Evolutionary conservation across 108 stramenopile genomes (phyloP).

Genomic region (Nannochloropsis granulata): DNA sequence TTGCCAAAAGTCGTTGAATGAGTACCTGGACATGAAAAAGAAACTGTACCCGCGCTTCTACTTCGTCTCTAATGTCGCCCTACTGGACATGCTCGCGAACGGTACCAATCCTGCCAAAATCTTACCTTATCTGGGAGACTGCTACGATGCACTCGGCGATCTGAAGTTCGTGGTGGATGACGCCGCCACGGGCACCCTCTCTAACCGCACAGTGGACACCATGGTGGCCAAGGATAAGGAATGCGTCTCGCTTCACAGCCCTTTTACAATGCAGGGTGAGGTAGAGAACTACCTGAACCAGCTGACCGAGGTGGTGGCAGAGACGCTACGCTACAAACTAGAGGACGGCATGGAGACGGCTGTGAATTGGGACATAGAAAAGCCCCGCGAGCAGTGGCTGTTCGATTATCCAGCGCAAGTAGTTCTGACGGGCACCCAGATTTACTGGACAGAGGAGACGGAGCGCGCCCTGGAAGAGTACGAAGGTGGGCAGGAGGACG

Average conservation of each 20-base stretch:
- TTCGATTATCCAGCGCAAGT: constrained; percentile 74
- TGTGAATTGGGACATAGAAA: constrained; percentile 70
- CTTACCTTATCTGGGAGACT: constrained; percentile 72
- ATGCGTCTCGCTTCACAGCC: constrained; percentile 42
- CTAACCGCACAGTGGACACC: constrained; percentile 39
- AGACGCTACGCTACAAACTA: constrained; percentile 55
- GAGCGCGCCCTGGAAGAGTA: constrained; percentile 64
- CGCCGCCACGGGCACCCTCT: constrained; percentile 40
- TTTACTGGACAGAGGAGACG: constrained; percentile 85
- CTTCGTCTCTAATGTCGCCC: constrained; percentile 68
- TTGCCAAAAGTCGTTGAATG: constrained; percentile 76
- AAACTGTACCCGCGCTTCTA: constrained; percentile 79
- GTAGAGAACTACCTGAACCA: constrained; percentile 69
- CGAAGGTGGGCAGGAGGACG: constrained; percentile 70
- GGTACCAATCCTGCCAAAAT: constrained; percentile 73
- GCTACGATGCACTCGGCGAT: constrained; percentile 65
- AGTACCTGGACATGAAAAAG: constrained; percentile 81
- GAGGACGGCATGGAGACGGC: constrained; percentile 61
- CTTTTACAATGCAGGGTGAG: constrained; percentile 64
- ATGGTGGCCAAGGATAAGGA: constrained; percentile 78
- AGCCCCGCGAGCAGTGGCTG: constrained; percentile 70
- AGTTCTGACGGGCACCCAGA: constrained; percentile 66
- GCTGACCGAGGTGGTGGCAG: constrained; percentile 58
- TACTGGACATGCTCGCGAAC: constrained; percentile 75
- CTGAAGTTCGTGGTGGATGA: constrained; percentile 46